These are phyloP conservation scores for Arachnopeziza araneosa DNA, from an alignment of 2,329 filamentous ascomycete genomes.

Conservation along the genomic window DNA sequence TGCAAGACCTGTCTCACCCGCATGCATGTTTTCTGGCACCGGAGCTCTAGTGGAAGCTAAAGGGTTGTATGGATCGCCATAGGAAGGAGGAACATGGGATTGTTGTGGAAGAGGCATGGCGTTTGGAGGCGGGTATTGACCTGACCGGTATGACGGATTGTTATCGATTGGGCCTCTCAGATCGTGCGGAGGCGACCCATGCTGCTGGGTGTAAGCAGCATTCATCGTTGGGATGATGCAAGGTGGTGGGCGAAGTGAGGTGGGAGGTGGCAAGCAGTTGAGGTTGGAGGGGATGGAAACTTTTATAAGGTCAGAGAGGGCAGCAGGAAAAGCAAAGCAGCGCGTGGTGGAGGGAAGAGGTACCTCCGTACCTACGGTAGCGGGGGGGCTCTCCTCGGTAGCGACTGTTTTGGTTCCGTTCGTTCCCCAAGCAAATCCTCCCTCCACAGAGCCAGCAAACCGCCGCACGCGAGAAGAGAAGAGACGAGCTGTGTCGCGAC, in stretches of 20 bases:
- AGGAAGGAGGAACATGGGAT: conserved; percentile 13
- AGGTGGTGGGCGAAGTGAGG: background rate
- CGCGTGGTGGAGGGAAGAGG: too few relatives aligned
- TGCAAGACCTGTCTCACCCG: conserved; percentile 7
- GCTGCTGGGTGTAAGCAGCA: conserved; percentile 21
- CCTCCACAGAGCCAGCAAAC: background rate
- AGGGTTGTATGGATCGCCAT: conserved; percentile 14
- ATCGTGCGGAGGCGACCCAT: conserved; percentile 15
- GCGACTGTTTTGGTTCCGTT: background rate
- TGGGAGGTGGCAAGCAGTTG: background rate
- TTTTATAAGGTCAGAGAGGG: background rate
- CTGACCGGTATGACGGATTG: conserved; percentile 5
- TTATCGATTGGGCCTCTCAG: conserved; percentile 11
- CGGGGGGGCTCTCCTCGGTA: background rate
- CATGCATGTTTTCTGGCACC: conserved; percentile 15
- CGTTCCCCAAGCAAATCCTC: background rate
- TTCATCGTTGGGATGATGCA: conserved; percentile 12
- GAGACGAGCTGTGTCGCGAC: background rate
- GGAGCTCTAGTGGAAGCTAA: conserved; percentile 15
- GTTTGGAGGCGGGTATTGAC: conserved; percentile 6
- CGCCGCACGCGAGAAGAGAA: background rate
- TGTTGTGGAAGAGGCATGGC: conserved; percentile 25
- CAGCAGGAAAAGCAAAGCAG: too few relatives aligned
- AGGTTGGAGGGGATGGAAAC: conserved; percentile 1
- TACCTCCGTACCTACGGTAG: too few relatives aligned